Base-by-base conservation (phyloP, 2,329 filamentous ascomycete genomes). In the Mariannaea sp. region DNA sequence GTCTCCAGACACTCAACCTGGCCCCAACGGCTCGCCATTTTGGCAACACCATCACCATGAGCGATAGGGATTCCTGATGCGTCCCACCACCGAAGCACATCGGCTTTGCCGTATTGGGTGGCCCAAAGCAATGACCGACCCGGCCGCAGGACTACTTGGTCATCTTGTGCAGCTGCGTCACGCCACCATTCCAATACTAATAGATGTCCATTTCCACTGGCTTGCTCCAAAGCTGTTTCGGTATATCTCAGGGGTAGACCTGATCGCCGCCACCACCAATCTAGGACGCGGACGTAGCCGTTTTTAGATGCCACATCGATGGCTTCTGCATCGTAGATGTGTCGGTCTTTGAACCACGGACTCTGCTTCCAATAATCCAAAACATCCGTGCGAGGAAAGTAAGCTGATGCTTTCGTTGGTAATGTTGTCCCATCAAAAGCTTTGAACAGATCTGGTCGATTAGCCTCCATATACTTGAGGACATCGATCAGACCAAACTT, bases 181-280 rank as follows among this genome's bases (percentile, higher is more conserved):
- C 90, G 89, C 93, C 93, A 97, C 93, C 93, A 97, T 64, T 95
- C 88, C 1, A 97, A 80, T 1, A 97, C 91, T 6, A 85, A 77
- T n/a, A 96, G 79, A 60, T 94, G 89, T 7, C 92, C 92, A 65
- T 90, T 88, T 3, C 86, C 86, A 53, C 88, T 93, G 24, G 93
- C 92, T 65, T 92, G 88, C 71, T 97, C 93, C 14, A 97, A 81
- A 0, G 93, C 90, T 5, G 86, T 81, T 69, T 96, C 91, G 9
- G 89, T 96, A 71, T 94, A 96, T 61, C 90, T 87, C 16, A 97
- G 79, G 2, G 87, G 84, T 2, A 97, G 78, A 1, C 88, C 89
- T 0, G 82, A 84, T 7, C 88, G 90, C 17, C 87, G 81, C 69
- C 89, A 88, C 93, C 93, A 97, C 89, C 91, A 96, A 65, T 96